phyloP scores from a whole-genome alignment of 1,139 yeast species.

The Sugiyamaella sp. region DNA sequence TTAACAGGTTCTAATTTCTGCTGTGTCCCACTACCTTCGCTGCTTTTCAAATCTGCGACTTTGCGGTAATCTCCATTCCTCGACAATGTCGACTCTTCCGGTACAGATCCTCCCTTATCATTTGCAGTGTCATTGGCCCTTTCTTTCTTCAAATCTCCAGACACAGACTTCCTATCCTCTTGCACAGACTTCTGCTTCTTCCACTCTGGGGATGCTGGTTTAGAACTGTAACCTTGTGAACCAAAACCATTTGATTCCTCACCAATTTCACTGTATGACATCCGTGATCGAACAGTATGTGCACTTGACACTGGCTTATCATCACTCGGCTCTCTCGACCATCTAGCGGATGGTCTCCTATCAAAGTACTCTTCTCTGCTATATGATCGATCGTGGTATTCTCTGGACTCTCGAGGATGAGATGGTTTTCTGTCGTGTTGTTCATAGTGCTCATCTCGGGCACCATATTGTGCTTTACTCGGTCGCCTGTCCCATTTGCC shows the following conservation, averaged over 20 bases:
- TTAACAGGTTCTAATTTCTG: not conserved
- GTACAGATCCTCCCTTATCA: not conserved
- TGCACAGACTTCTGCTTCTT: slow-evolving; percentile 1
- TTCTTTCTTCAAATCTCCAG: not conserved
- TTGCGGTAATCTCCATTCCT: too few species aligned
- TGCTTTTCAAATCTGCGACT: too few species aligned
- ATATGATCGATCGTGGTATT: slow-evolving; percentile 18
- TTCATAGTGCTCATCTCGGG: slow-evolving; percentile 16
- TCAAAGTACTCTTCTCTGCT: slow-evolving; percentile 22
- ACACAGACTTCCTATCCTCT: not conserved
- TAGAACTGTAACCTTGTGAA: not conserved
- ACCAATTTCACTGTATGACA: slow-evolving; percentile 12
- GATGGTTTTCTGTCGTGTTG: slow-evolving; percentile 12
- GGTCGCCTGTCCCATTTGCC: slow-evolving; percentile 20
- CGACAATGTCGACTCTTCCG: too few species aligned
- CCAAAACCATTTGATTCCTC: slow-evolving; percentile 5
- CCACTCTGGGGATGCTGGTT: not conserved
- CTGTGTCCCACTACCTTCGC: too few species aligned
- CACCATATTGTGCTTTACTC: slow-evolving; percentile 1
- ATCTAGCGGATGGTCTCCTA: slow-evolving; percentile 11
- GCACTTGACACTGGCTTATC: slow-evolving; percentile 11
- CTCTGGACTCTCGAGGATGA: slow-evolving; percentile 13
- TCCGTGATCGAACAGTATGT: slow-evolving; percentile 11
- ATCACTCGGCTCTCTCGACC: slow-evolving; percentile 21
- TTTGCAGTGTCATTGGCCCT: not conserved